Evolutionary conservation across 1,139 yeast species (phyloP).

Genomic region (Pichia sp.): DNA sequence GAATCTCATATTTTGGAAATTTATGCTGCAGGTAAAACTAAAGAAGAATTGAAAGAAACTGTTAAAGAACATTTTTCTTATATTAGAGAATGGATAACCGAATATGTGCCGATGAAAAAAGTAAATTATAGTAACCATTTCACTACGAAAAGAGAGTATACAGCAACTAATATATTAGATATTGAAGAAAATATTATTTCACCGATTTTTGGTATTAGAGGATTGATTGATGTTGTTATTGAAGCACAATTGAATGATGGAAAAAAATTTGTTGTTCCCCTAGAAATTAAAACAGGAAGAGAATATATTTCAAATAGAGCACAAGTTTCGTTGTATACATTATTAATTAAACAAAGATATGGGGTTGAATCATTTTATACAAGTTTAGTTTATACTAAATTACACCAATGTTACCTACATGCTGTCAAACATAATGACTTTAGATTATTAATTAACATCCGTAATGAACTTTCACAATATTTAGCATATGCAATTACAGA

Average conservation of each 20-base stretch:
- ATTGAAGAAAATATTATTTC: slow-evolving; percentile 92
- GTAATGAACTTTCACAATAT: slow-evolving; percentile 64
- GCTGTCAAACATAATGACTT: slow-evolving; percentile 54
- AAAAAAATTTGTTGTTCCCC: slow-evolving; percentile 56
- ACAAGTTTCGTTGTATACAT: slow-evolving; percentile 80
- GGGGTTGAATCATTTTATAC: slow-evolving; percentile 60
- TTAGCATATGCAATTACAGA: slow-evolving; percentile 44
- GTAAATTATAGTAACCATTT: slow-evolving; percentile 19
- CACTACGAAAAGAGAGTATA: slow-evolving; percentile 34
- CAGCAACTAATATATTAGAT: slow-evolving; percentile 64
- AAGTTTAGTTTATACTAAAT: slow-evolving; percentile 68
- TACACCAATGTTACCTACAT: slow-evolving; percentile 35
- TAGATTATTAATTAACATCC: slow-evolving; percentile 54
- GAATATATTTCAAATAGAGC: slow-evolving; percentile 70
- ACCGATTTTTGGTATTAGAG: slow-evolving; percentile 86
- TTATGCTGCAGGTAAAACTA: slow-evolving; percentile 49
- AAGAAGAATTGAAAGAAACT: slow-evolving; percentile 41
- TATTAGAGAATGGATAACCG: slow-evolving; percentile 58
- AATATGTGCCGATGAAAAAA: slow-evolving; percentile 32
- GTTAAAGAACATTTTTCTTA: slow-evolving; percentile 50
- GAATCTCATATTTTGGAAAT: slow-evolving; percentile 44
- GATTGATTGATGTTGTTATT: slow-evolving; percentile 82
- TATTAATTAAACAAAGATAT: slow-evolving; percentile 75
- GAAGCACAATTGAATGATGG: slow-evolving; percentile 44
- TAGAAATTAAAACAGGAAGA: slow-evolving; percentile 86